Evolutionary conservation across 2,329 filamentous ascomycete genomes (phyloP).

Genomic region (Aspergillus fructus): DNA sequence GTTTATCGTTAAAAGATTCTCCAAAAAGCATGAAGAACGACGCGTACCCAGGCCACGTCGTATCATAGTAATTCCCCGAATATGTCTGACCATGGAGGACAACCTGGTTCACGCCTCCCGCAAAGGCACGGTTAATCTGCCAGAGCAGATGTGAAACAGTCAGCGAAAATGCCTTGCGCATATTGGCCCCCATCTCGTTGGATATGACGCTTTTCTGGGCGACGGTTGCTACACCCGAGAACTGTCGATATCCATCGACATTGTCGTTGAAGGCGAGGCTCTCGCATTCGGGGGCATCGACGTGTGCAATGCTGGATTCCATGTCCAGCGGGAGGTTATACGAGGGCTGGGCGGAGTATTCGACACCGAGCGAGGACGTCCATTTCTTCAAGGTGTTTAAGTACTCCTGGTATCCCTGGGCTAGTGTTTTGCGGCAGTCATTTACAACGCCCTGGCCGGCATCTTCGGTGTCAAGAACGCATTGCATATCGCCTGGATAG

Average conservation of each 20-base stretch:
- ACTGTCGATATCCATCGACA: constrained; percentile 45
- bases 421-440: constrained; percentile 24
- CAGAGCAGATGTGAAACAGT: constrained; percentile 31
- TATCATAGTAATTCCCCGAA: constrained; percentile 43
- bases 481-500: constrained; percentile 11
- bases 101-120: constrained; percentile 45
- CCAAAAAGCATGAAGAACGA: constrained; percentile 48
- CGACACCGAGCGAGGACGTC: constrained; percentile 27
- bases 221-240: constrained; percentile 40
- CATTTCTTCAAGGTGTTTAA: constrained; percentile 31
- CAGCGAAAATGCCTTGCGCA: constrained; percentile 21
- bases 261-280: constrained; percentile 36
- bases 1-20: constrained; percentile 40
- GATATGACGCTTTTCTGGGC: constrained; percentile 42
- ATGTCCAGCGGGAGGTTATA: constrained; percentile 48
- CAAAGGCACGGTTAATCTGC: constrained; percentile 40
- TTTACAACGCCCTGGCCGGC: constrained; percentile 22
- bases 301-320: constrained; percentile 36
- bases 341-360: constrained; percentile 40
- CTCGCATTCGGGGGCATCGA: constrained; percentile 45
- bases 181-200: constrained; percentile 37
- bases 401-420: constrained; percentile 32
- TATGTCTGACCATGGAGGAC: constrained; percentile 48
- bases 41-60: constrained; percentile 52
- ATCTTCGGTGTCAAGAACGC: constrained; percentile 16